These are phyloP conservation scores for Solanum etuberosum DNA, from an alignment of 257 asterid species.

Conservation along the genomic window DNA sequence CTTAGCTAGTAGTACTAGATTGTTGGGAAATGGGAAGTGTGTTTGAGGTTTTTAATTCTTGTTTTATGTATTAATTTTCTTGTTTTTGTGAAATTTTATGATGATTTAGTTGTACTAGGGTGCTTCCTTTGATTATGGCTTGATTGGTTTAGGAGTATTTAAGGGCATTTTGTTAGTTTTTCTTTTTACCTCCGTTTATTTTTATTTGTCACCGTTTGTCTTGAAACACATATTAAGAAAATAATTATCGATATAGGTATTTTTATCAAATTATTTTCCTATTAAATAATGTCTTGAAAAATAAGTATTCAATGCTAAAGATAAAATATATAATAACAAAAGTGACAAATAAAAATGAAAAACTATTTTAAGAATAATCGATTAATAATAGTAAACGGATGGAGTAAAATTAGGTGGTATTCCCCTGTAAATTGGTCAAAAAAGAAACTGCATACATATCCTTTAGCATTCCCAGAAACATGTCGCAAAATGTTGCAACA, in stretches of 20 bases:
- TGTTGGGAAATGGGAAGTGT: background rate
- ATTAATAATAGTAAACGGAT: no score
- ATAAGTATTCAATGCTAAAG: no score
- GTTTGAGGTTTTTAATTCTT: background rate
- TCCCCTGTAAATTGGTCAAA: background rate
- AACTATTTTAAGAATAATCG: no score
- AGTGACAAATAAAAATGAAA: no score
- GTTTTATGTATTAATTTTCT: background rate
- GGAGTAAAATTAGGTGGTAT: no score
- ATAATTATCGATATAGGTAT: no score
- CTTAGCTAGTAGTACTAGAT: background rate
- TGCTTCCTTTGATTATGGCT: background rate
- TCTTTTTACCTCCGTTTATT: no score
- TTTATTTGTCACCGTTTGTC: no score
- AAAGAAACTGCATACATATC: background rate
- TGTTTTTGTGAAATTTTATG: background rate
- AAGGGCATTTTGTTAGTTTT: background rate
- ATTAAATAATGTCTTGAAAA: no score
- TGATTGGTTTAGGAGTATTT: background rate
- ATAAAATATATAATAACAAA: no score
- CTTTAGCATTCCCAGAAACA: background rate
- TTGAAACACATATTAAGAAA: no score
- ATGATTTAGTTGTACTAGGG: background rate
- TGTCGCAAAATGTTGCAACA: background rate
- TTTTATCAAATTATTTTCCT: no score